Percentiles rank a stretch among this genome's conserved stretches.
phyloP scores from a whole-genome alignment of 306 rosid genomes.

The Datisca glomerata region DNA sequence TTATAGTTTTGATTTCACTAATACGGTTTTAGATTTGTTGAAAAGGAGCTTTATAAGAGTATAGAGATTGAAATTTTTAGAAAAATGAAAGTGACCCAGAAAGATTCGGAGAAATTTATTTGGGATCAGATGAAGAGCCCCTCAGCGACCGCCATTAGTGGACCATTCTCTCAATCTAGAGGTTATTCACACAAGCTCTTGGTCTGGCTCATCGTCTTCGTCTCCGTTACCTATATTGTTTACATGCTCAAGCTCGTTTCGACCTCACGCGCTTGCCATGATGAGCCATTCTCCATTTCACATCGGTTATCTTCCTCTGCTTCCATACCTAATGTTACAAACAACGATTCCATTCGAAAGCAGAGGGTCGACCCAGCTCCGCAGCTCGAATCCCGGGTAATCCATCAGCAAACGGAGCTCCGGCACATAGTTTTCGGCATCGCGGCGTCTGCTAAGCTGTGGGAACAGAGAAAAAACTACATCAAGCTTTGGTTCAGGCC shows the following conservation, averaged over 20 bases:
- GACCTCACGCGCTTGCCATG: slow-evolving; percentile 37
- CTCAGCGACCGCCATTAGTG: slow-evolving; percentile 22
- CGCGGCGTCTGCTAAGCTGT: slow-evolving; percentile 81
- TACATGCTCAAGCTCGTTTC: slow-evolving; percentile 68
- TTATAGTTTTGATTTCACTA: no score
- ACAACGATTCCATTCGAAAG: no score
- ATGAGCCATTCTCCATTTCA: slow-evolving; percentile 21
- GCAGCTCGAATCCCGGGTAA: slow-evolving; percentile 10
- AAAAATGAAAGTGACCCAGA: slow-evolving; percentile 45
- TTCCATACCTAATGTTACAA: not conserved
- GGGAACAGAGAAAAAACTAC: slow-evolving; percentile 72
- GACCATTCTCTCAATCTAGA: slow-evolving; percentile 23
- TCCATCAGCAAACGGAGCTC: slow-evolving; percentile 27
- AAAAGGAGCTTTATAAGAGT: not conserved
- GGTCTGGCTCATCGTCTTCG: slow-evolving; percentile 57
- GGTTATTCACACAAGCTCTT: slow-evolving; percentile 41
- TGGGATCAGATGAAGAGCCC: slow-evolving; percentile 56
- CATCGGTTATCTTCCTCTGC: slow-evolving; percentile 4
- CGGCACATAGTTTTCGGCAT: slow-evolving; percentile 76
- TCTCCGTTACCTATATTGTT: slow-evolving; percentile 50
- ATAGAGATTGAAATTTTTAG: not conserved
- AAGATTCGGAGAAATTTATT: slow-evolving; percentile 45
- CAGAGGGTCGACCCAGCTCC: no score
- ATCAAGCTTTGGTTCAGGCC: slow-evolving; percentile 80
- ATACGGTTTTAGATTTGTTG: not conserved